Evolutionary conservation across 2,329 filamentous ascomycete genomes (phyloP), one percentile per base, ranked within the genome.

Genomic region (Monilinia vaccinii-corymbosi): DNA sequence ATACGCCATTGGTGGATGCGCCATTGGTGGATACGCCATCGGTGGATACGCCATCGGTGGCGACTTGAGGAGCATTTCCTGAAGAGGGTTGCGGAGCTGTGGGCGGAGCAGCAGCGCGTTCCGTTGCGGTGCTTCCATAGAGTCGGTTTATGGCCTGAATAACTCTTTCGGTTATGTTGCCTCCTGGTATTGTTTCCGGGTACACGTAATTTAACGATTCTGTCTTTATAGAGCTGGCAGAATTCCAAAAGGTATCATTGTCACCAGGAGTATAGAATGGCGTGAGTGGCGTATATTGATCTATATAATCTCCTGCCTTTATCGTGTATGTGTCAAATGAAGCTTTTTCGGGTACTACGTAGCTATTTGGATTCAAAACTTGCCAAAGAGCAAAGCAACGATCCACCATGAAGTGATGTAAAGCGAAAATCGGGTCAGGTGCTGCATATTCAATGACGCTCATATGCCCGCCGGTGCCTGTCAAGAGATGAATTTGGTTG

Each of bases 401-500:
- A 68, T 86, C 83, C 58, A 86, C 74, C 70, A 86, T 84, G 64
- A 77, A 72, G 71, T 80, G 77, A 65, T 80, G 78, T 10, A 81
- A 72, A 73, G 77, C 76, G 74, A 80, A 80, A 2, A 78, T 61
- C 4, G 77, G 73, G 60, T 80, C 78, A 61, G 78, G 79, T 9
- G 73, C 73, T 2, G 77, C 74, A 63, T 75, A 74, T 58, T 75
- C 73, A 21, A 78, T 67, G 32, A 73, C 71, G 9, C 76, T 65
- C 67, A 79, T 78, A 62, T 78, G 73, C 1, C 87, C 86, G 40
- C 79, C 78, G 61, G 74, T 72, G 57, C 80, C 74, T 4, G 38
- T 36, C 81, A 88, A 4, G 80, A 77, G 52, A 80, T 88, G 85
- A 44, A 88, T 77, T 13, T 79, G 77, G 68, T 87, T 84, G 65